Conservation (phyloP, 2,329 filamentous ascomycete species). For the Capronia coronata region DNA sequence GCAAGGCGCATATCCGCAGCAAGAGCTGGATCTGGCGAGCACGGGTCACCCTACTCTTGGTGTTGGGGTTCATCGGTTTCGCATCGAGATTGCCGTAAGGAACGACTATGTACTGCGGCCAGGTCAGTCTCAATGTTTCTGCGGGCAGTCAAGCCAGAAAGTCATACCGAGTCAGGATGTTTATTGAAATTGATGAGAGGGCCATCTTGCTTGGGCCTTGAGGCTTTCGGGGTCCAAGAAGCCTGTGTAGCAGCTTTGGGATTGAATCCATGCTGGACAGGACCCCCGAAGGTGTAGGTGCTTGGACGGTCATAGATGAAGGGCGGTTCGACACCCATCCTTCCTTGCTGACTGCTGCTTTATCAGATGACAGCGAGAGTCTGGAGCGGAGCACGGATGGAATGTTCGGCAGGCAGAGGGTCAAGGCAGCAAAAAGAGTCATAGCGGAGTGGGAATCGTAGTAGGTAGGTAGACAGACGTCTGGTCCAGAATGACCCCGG, state of each 20-base stretch:
- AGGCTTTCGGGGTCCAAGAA: conserved; percentile 60
- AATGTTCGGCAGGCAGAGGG: conserved; percentile 1
- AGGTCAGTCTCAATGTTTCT: conserved; percentile 9
- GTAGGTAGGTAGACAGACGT: not conserved
- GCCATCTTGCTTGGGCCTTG: conserved; percentile 61
- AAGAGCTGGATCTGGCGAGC: conserved; percentile 62
- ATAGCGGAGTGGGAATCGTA: not conserved
- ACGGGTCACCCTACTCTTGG: conserved; percentile 65
- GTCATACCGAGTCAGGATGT: conserved; percentile 69
- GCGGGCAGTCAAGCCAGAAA: not conserved
- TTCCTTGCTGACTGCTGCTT: conserved; percentile 23
- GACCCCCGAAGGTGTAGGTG: conserved; percentile 48
- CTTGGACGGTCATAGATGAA: conserved; percentile 64
- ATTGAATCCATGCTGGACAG: conserved; percentile 61
- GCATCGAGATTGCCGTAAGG: conserved; percentile 56
- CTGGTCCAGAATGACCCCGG: not conserved
- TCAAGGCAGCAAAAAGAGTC: not conserved
- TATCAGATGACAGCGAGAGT: not conserved
- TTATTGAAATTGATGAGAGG: conserved; percentile 75
- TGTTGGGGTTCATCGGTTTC: conserved; percentile 61
- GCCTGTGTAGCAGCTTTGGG: conserved; percentile 79
- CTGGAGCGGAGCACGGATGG: conserved; percentile 3
- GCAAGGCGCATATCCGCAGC: conserved; percentile 59
- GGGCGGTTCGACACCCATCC: conserved; percentile 55
- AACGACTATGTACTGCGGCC: conserved; percentile 45